Conservation (phyloP, 805 yeast species). For the Hanseniaspora lachancei region DNA sequence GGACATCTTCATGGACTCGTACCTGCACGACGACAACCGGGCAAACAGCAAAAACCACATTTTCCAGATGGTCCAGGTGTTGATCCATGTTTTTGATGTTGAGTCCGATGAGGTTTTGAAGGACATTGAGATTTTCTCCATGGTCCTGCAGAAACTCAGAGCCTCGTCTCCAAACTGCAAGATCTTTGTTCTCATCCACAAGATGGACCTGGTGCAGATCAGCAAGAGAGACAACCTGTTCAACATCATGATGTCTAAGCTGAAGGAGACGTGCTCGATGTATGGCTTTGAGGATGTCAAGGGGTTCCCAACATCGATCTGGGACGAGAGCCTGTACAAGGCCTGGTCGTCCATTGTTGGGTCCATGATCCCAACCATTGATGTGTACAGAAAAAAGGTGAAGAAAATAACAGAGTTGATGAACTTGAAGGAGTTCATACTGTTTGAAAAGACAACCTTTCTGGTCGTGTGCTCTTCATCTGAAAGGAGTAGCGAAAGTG, state of each 20-base stretch:
- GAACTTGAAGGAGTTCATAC: slow-evolving; percentile 76
- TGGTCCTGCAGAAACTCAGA: slow-evolving; percentile 67
- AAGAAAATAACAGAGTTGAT: slow-evolving; percentile 57
- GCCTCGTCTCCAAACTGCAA: slow-evolving; percentile 83
- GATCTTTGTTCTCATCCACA: slow-evolving; percentile 81
- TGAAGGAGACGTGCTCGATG: slow-evolving; percentile 62
- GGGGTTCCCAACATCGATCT: slow-evolving; percentile 90
- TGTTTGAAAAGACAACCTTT: slow-evolving; percentile 89
- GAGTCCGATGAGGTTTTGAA: slow-evolving; percentile 83
- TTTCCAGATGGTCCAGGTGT: slow-evolving; percentile 87
- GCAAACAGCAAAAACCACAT: slow-evolving; percentile 54
- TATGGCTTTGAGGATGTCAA: slow-evolving; percentile 48
- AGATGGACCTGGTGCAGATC: slow-evolving; percentile 87
- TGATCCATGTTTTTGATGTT: slow-evolving; percentile 92
- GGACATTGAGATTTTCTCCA: slow-evolving; percentile 82
- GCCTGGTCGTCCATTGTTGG: slow-evolving; percentile 98
- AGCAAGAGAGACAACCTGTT: slow-evolving; percentile 78
- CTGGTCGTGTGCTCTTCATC: slow-evolving; percentile 39
- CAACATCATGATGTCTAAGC: slow-evolving; percentile 66
- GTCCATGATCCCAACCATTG: slow-evolving; percentile 84
- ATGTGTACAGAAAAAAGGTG: slow-evolving; percentile 61
- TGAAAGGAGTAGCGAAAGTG: slow-evolving; percentile 14
- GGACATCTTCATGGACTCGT: slow-evolving; percentile 90
- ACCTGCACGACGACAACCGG: slow-evolving; percentile 48
- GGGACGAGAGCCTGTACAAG: slow-evolving; percentile 92